Conservation (phyloP, 257 asterid species). For the Paulownia fortunei region DNA sequence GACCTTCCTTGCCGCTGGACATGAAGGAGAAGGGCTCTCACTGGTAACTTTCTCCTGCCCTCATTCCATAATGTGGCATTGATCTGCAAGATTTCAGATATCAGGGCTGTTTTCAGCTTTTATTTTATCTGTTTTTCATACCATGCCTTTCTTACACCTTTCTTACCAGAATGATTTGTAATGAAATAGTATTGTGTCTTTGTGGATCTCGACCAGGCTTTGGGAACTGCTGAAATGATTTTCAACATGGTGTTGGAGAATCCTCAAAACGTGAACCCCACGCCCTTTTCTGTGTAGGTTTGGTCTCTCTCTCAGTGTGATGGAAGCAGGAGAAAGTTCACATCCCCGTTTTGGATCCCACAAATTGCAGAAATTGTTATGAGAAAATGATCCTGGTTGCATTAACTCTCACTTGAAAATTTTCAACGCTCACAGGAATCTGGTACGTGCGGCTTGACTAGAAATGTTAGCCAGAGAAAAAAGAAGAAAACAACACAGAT, state of each 20-base stretch:
- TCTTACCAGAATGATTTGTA: not conserved
- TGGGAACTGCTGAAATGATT: constrained; percentile 96
- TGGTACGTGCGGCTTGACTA: not conserved
- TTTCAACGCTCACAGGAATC: not conserved
- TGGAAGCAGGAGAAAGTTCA: not conserved
- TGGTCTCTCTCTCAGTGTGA: constrained; percentile 10
- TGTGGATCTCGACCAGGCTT: constrained; percentile 54
- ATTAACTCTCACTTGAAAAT: not conserved
- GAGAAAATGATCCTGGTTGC: not conserved
- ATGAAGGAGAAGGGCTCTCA: constrained; percentile 97
- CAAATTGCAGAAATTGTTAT: not conserved
- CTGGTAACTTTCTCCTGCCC: constrained; percentile 53
- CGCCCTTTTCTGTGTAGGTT: constrained; percentile 61
- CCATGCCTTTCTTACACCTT: not conserved
- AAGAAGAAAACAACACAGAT: no score
- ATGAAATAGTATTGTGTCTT: not conserved
- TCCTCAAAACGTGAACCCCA: constrained; percentile 65
- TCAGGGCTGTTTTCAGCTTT: not conserved
- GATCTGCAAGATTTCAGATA: not conserved
- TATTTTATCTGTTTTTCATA: not conserved
- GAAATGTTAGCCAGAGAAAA: no score
- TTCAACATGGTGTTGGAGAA: constrained; percentile 77
- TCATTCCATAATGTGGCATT: not conserved
- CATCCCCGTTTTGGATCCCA: not conserved
- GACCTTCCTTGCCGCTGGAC: constrained; percentile 84